Conservation (phyloP, 768 basidiomycete genomes). For the Boletus sensibilis region DNA sequence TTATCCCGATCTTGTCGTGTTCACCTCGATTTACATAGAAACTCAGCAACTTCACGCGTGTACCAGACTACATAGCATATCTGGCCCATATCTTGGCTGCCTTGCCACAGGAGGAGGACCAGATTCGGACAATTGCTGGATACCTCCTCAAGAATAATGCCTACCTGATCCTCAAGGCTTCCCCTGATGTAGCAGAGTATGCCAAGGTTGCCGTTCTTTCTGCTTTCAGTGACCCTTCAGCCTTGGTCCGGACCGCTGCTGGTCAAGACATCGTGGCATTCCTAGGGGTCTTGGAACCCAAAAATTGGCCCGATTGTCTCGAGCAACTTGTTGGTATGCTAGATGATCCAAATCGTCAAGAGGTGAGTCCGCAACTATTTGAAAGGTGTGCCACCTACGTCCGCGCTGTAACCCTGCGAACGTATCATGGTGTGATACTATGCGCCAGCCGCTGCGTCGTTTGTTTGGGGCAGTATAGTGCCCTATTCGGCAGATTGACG, state of each 20-base stretch:
- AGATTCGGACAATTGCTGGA: conserved; percentile 93
- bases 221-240: conserved; percentile 76
- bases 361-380: conserved; percentile 56
- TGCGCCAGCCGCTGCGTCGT: not conserved
- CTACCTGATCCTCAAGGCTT: conserved; percentile 66
- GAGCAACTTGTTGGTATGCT: conserved; percentile 78
- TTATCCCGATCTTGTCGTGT: conserved; percentile 16
- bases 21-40: conserved; percentile 49
- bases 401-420: not conserved
- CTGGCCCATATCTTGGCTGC: conserved; percentile 88
- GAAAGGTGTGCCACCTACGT: not conserved
- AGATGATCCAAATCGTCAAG: conserved; percentile 79
- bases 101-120: conserved; percentile 81
- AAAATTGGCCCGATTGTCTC: conserved; percentile 94
- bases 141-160: conserved; percentile 97
- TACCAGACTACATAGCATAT: conserved; percentile 94
- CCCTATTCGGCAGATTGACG: conserved; percentile 6
- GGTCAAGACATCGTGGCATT: conserved; percentile 91
- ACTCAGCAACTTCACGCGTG: conserved; percentile 82
- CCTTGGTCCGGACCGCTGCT: conserved; percentile 92
- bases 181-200: conserved; percentile 65
- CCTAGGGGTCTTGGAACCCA: conserved; percentile 83
- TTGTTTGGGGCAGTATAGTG: conserved; percentile 4
- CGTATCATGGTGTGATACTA: not conserved
- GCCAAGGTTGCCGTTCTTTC: conserved; percentile 75